Conservation (phyloP, 345 rosid genomes). For the Salix viminalis region DNA sequence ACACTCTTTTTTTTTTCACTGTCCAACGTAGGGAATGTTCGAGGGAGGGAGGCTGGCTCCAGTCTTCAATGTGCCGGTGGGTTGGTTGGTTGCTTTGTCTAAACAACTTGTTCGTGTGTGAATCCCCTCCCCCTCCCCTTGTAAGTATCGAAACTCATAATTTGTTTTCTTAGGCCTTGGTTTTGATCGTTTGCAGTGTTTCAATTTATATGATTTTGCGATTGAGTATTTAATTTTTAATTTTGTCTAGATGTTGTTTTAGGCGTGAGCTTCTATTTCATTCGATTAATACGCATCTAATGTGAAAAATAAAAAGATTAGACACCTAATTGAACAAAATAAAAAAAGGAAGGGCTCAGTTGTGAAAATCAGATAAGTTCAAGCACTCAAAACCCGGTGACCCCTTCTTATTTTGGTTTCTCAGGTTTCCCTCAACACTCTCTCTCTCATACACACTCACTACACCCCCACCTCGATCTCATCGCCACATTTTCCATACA, state of each 20-base stretch:
- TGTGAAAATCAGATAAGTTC: no score
- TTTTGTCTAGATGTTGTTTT: no score
- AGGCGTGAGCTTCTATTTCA: no score
- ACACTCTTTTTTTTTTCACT: neutral
- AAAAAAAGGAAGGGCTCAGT: no score
- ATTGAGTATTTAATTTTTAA: neutral
- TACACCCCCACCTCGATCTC: conserved; percentile 19
- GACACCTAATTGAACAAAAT: no score
- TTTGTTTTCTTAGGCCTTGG: no score
- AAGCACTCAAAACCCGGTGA: no score
- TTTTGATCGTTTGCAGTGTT: neutral
- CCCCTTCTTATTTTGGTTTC: neutral
- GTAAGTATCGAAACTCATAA: conserved; percentile 13
- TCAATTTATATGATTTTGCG: neutral
- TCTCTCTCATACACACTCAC: neutral
- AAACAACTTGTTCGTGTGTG: neutral
- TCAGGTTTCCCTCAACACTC: conserved; percentile 15
- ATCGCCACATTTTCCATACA: conserved; percentile 28
- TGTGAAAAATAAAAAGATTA: no score
- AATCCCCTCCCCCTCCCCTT: neutral
- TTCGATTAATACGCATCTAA: no score
- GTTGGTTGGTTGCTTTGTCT: neutral
- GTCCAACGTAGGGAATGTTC: neutral
- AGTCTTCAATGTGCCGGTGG: neutral
- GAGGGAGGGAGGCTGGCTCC: neutral